Conservation (phyloP, 805 yeast species). For the Candida boleticola region DNA sequence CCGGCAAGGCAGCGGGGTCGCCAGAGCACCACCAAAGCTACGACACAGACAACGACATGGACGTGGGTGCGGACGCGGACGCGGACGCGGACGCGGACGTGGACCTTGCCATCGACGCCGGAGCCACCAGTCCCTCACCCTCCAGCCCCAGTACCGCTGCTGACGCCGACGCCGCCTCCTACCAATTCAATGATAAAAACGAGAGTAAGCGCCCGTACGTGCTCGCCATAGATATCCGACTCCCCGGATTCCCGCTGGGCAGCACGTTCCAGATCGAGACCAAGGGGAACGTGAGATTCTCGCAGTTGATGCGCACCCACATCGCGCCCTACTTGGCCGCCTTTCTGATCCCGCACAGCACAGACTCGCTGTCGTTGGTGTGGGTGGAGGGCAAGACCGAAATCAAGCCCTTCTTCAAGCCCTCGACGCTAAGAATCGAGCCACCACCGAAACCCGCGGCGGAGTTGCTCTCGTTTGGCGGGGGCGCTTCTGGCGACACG, state of each 20-base stretch:
- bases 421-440: constrained; percentile 36
- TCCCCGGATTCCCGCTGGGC: neutral
- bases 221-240: neutral
- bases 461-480: constrained; percentile 6
- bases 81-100: constrained; percentile 5
- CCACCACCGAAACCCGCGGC: constrained; percentile 17
- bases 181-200: constrained; percentile 9
- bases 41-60: neutral
- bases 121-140: constrained; percentile 7
- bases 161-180: neutral
- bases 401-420: constrained; percentile 36
- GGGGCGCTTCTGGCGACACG: neutral
- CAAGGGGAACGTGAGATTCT: neutral
- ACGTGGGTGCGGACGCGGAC: neutral
- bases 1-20: no score
- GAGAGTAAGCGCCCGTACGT: constrained; percentile 3
- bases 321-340: neutral
- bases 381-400: constrained; percentile 42
- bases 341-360: neutral
- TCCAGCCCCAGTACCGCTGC: neutral
- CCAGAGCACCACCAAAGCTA: neutral
- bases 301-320: neutral
- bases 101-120: neutral
- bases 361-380: constrained; percentile 16
- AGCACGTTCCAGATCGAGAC: neutral